These are phyloP conservation scores for Arthroderma uncinatum DNA, from an alignment of 2,329 filamentous ascomycete genomes.

Conservation along the genomic window DNA sequence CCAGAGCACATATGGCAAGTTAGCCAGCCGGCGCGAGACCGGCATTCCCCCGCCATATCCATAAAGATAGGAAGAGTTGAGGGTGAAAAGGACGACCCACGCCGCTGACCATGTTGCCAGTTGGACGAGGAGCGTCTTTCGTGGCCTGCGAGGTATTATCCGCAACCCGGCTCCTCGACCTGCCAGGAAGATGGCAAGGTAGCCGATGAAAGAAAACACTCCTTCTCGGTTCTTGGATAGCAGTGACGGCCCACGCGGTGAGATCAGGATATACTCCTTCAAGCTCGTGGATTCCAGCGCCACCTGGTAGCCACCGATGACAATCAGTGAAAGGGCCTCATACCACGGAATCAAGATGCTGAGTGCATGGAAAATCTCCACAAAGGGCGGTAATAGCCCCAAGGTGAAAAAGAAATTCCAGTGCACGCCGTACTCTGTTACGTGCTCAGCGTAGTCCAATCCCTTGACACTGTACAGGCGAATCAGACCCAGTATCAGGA, in stretches of 20 bases:
- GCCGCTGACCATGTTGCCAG: conserved; percentile 53
- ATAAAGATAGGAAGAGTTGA: conserved; percentile 56
- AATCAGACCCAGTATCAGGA: conserved; percentile 67
- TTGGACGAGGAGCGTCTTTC: conserved; percentile 50
- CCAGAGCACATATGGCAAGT: conserved; percentile 89
- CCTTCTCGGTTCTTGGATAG: conserved; percentile 89
- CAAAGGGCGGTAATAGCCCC: conserved; percentile 75
- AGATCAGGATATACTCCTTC: conserved; percentile 71
- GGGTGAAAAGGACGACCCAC: conserved; percentile 60
- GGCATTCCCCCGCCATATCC: conserved; percentile 54
- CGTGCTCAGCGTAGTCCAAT: conserved; percentile 91
- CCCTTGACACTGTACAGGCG: conserved; percentile 84
- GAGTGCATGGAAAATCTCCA: conserved; percentile 67
- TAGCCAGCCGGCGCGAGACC: conserved; percentile 82
- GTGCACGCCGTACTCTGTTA: conserved; percentile 93
- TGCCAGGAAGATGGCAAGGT: conserved; percentile 85
- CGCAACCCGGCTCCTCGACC: conserved; percentile 75
- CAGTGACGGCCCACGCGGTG: conserved; percentile 60
- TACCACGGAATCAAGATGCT: conserved; percentile 64
- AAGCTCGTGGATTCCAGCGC: conserved; percentile 65
- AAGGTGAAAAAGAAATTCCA: conserved; percentile 99
- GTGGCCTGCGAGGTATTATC: conserved; percentile 53
- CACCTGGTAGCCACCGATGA: conserved; percentile 62
- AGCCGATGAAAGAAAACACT: conserved; percentile 87
- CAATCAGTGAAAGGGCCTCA: conserved; percentile 57